Conservation (phyloP, 805 yeast genomes). For the Clavispora carvajalis region DNA sequence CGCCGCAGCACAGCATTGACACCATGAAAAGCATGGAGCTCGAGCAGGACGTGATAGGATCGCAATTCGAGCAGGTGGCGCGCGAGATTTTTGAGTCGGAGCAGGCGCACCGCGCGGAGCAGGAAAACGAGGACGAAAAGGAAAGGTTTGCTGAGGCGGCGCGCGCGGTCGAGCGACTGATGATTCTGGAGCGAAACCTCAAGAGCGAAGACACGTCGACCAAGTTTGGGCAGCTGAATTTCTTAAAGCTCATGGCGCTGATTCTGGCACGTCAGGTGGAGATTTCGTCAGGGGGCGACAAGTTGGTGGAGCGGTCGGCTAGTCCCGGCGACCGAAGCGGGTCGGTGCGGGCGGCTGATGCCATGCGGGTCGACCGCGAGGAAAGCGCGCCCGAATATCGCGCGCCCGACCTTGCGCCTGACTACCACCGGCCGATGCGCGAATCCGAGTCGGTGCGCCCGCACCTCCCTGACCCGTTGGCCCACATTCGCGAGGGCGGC, state of each 20-base stretch:
- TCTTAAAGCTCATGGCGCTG: slow-evolving; percentile 35
- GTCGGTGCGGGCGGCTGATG: neutral
- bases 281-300: slow-evolving; percentile 30
- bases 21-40: slow-evolving; percentile 13
- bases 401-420: slow-evolving; percentile 7
- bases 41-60: slow-evolving; percentile 22
- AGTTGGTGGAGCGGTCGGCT: slow-evolving; percentile 22
- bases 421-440: slow-evolving; percentile 3
- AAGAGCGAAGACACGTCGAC: slow-evolving; percentile 22
- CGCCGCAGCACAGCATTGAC: slow-evolving; percentile 26
- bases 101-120: slow-evolving; percentile 1
- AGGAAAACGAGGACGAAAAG: slow-evolving; percentile 20
- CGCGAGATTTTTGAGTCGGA: slow-evolving; percentile 18
- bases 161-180: slow-evolving; percentile 28
- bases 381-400: slow-evolving; percentile 7
- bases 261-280: slow-evolving; percentile 35
- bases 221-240: slow-evolving; percentile 33
- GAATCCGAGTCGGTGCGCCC: slow-evolving; percentile 12
- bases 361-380: neutral
- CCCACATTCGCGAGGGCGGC: slow-evolving; percentile 38
- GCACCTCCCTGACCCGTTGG: slow-evolving; percentile 40
- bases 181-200: slow-evolving; percentile 23
- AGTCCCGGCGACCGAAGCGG: neutral
- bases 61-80: slow-evolving; percentile 31
- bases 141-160: slow-evolving; percentile 39